Percentiles rank a stretch among this genome's conserved stretches.
Conservation (phyloP, 495 filamentous ascomycete genomes). For the Penicillium goetzii region DNA sequence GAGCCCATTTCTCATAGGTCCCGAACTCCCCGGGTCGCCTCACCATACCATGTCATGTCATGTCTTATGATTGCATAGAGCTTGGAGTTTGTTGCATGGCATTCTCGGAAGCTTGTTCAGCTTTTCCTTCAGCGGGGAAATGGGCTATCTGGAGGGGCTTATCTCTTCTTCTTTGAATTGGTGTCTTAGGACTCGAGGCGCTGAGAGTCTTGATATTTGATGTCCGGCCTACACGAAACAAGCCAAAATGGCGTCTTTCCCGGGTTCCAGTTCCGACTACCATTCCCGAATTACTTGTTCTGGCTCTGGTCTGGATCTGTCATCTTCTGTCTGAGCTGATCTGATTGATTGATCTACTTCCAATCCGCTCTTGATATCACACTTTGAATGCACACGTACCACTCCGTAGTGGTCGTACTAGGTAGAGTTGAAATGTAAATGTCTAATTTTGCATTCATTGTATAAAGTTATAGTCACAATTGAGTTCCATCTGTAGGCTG, state of each 20-base stretch:
- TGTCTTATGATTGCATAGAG: conserved; percentile 51
- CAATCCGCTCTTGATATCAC: conserved; percentile 1
- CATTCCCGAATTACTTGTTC: neutral
- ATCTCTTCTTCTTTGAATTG: conserved; percentile 5
- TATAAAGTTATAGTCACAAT: neutral
- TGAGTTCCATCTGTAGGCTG: neutral
- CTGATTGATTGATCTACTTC: neutral
- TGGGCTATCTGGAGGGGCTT: conserved; percentile 29
- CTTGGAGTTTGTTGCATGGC: conserved; percentile 48
- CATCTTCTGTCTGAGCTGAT: neutral
- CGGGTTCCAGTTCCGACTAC: neutral
- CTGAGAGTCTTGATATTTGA: neutral
- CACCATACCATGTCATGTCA: conserved; percentile 29
- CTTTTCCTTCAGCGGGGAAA: conserved; percentile 25
- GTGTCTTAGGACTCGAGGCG: neutral
- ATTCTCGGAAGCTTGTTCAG: conserved; percentile 26
- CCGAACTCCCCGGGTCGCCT: conserved; percentile 2
- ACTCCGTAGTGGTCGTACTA: neutral
- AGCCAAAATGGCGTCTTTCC: neutral
- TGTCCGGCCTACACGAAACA: neutral
- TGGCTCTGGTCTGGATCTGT: neutral
- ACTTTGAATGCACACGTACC: neutral
- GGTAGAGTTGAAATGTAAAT: conserved; percentile 15
- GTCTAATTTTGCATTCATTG: conserved; percentile 1
- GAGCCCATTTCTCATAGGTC: conserved; percentile 1